Evolutionary conservation across 495 filamentous ascomycete genomes (phyloP), one percentile per base, ranked within the genome.

Genomic region (Jackrogersella minutella): DNA sequence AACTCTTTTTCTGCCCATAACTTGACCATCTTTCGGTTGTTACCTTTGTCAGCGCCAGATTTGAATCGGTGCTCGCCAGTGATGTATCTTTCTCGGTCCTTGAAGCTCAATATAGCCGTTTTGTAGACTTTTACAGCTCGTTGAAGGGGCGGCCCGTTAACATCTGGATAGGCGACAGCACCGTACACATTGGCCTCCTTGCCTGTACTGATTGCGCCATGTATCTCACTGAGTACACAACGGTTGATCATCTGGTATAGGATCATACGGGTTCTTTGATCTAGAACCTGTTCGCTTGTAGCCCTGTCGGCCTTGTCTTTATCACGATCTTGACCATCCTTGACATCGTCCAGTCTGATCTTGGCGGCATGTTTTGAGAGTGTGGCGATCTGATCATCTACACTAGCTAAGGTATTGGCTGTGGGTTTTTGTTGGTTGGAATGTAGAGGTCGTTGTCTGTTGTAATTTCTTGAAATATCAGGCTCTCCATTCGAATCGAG

Each of bases 161-260:
- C 69, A 13, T 79, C 73, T 21, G 75, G 67, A 17, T 83, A 77
- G 10, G 77, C 70, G 11, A 79, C 67, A 5, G 77, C 82, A 63
- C 93, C 89, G 78, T 98, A 99, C 17, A 99, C 95, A 66, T 99
- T 98, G 43, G 95, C 95, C 77, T 99, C 95, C 74, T 99, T 99
- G 43, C 95, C 95, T 0, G 95, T 97, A 39, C 91, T 95, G 64
- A 99, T 80, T 74, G 93, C 93, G 8, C 95, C 95, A 72, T 98
- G 91, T 31, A 97, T 87, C 67, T 85, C 82, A 73, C 92, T 91
- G 16, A 91, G 86, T 13, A 97, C 83, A 47, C 93, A 86, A 2
- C 91, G 85, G 73, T 97, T 97, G 79, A 98, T 94, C 84, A 98
- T 89, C 78, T 97, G 91, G 60, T 97, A 80, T 34, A 99, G 81